These are phyloP conservation scores for Trichoderma arundinaceum DNA, from an alignment of 2,329 filamentous ascomycete genomes.

Conservation along the genomic window DNA sequence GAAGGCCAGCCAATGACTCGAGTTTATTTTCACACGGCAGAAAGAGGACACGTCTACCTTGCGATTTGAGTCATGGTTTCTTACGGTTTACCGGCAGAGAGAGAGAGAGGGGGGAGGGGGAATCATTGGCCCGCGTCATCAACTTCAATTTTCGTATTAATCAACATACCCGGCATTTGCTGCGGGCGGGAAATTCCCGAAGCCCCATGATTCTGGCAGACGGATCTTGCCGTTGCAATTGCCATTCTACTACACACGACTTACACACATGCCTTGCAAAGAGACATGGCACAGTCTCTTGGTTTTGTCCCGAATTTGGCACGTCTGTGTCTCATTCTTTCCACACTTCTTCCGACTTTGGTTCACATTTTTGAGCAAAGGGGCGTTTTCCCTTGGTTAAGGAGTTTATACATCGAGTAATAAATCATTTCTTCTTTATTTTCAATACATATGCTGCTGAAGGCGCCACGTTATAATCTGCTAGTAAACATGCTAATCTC, in stretches of 20 bases:
- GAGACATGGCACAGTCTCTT: background rate
- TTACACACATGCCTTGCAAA: background rate
- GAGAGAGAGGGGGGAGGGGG: background rate
- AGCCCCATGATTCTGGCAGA: background rate
- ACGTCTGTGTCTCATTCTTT: background rate
- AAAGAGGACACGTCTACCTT: too few species aligned
- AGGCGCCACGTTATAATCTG: conserved; percentile 7
- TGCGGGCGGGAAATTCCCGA: background rate
- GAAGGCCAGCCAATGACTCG: background rate
- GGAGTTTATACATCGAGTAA: background rate
- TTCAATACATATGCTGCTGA: conserved; percentile 6
- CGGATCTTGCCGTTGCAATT: background rate
- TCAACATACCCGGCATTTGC: conserved; percentile 19
- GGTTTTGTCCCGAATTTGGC: background rate
- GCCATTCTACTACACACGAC: too few species aligned
- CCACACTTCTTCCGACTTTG: background rate
- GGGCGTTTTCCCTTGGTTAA: background rate
- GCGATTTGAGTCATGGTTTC: background rate
- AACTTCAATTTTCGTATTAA: conserved; percentile 10
- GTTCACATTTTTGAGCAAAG: background rate
- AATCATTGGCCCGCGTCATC: background rate
- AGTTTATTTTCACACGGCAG: background rate
- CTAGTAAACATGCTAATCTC: conserved; percentile 27
- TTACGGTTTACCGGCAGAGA: background rate
- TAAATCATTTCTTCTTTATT: background rate